Evolutionary conservation across 1,284 basidiomycete species (phyloP), one percentile per base, ranked within the genome.

Genomic region (Melampsora americana): DNA sequence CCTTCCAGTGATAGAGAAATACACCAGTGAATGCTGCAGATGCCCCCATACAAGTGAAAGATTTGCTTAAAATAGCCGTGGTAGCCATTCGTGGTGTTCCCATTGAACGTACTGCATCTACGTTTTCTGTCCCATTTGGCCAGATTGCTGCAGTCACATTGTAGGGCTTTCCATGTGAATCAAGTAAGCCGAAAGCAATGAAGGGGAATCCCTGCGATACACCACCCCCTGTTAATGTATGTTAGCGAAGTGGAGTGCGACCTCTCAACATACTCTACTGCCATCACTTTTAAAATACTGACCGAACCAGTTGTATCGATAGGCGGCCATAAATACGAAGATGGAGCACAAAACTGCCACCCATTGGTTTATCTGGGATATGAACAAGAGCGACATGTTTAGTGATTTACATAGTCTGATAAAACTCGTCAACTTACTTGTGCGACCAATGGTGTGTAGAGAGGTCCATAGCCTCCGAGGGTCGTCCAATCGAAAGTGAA

Each of bases 231-330:
- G 20, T 28, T 11, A 4, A n/a, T 14, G 28, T 23, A 56, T 56
- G 14, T 42, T 42, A 42, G 39, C 39, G 12, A 42, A 42, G 12
- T 42, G 12, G 4, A 42, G 4, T 1, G 39, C 39, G 11, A 42
- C 4, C 12, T 42, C 12, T 42, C 12, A 42, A 7, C 39, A 42
- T 42, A 42, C 39, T 42, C 5, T 42, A 35, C 3, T 35, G 5
- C 9, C 35, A 35, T 35, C 9, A 35, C 35, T 9, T 23, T 14
- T 26, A 28, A 68, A 32, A 20, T 14, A 68, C 73, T 67, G 5
- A 75, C 73, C 66, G 48, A 75, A 75, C 73, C 73, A 75, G 59
- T 75, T 62, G 23, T 61, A 75, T 35, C 73, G 30, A 60, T 68
- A 75, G 16, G 66, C 73, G 42, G 66, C 73, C 30, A 66, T 59